phyloP scores from a whole-genome alignment of 1,139 yeast species.

The Kluyveromyces sp. region DNA sequence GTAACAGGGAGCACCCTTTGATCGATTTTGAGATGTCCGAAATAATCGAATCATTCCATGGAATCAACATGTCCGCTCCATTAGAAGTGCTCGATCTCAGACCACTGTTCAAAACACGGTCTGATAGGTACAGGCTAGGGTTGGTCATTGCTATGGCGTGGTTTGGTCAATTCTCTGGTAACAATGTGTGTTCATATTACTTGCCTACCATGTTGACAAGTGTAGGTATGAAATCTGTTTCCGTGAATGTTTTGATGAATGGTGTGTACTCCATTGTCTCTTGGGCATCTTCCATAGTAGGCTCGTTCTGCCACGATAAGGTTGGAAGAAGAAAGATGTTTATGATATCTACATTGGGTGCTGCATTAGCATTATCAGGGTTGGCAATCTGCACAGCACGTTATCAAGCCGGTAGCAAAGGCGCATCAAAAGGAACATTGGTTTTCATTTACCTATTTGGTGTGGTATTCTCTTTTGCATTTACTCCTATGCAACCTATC shows the following conservation, averaged over 20 bases:
- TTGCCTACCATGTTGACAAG: constrained; percentile 1
- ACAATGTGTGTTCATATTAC: constrained; percentile 2
- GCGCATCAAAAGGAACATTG: background rate
- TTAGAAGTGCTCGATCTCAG: background rate
- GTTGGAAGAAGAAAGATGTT: constrained; percentile 3
- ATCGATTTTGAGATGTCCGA: constrained; percentile 2
- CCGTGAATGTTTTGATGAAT: constrained; percentile 1
- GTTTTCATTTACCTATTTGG: constrained; percentile 3
- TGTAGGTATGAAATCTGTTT: background rate
- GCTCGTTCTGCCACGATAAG: background rate
- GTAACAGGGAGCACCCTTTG: background rate
- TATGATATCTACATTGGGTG: background rate
- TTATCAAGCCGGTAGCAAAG: background rate
- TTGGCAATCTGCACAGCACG: constrained; percentile 2
- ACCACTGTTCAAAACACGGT: background rate
- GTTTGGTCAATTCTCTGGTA: constrained; percentile 5
- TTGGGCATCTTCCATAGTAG: background rate
- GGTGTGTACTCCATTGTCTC: constrained; percentile 2
- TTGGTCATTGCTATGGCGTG: constrained; percentile 2
- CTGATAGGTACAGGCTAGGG: background rate
- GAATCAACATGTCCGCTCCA: background rate
- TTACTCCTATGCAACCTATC: constrained; percentile 3
- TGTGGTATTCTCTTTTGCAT: constrained; percentile 1
- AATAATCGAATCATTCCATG: constrained; percentile 1
- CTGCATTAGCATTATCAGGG: constrained; percentile 1